A percentile compares a stretch with the other conserved stretches of the same genome.
Evolutionary conservation across 495 filamentous ascomycete species (phyloP).

Genomic region (Neurospora sp.): DNA sequence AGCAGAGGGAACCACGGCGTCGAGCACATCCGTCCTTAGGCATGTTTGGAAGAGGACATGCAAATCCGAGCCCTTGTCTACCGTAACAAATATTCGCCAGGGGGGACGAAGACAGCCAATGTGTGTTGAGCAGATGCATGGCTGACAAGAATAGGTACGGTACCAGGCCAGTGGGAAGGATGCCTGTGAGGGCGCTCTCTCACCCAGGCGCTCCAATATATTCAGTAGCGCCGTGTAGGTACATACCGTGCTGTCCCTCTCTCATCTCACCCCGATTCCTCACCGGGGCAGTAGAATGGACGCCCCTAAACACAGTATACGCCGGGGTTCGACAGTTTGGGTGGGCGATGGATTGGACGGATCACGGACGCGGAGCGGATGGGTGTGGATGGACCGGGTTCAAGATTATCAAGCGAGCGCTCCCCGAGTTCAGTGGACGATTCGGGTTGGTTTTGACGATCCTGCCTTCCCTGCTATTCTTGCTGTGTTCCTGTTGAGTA

Average conservation of each 20-base stretch:
- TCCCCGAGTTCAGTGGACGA: background rate
- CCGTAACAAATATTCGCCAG: background rate
- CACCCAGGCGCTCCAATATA: background rate
- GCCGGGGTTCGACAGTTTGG: background rate
- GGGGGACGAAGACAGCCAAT: background rate
- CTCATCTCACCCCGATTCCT: background rate
- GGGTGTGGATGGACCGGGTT: background rate
- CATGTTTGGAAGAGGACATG: background rate
- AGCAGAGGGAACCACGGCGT: background rate
- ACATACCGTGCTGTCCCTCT: background rate
- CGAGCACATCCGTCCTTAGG: background rate
- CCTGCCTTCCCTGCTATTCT: background rate
- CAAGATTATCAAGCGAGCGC: background rate
- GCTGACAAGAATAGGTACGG: background rate
- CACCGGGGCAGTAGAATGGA: background rate
- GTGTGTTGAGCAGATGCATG: background rate
- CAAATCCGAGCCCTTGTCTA: background rate
- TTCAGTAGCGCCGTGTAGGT: background rate
- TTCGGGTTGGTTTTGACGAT: background rate
- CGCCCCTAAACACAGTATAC: background rate
- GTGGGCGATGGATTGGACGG: background rate
- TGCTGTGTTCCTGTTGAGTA: background rate
- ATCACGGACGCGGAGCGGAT: background rate
- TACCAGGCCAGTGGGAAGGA: background rate
- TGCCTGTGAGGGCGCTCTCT: background rate